Conservation (phyloP, 768 basidiomycete species). For the Dioszegia hungarica region DNA sequence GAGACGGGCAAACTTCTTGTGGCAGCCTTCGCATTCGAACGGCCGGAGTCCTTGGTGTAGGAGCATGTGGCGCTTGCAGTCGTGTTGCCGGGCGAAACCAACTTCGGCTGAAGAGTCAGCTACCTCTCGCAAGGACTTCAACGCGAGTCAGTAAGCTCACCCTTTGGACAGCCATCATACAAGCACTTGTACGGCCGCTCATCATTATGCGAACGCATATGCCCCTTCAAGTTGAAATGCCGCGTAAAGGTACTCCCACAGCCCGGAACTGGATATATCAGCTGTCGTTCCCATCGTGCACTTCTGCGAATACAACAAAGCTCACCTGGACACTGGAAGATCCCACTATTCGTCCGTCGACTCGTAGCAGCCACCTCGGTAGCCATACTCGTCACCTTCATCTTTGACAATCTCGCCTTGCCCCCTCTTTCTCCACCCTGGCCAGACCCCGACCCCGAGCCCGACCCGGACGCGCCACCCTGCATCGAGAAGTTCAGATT, state of each 20-base stretch:
- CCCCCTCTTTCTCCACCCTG: conserved; percentile 6
- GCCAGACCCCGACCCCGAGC: not conserved
- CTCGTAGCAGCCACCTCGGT: conserved; percentile 82
- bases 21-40: conserved; percentile 87
- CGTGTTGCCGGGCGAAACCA: conserved; percentile 88
- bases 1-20: conserved; percentile 88
- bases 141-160: conserved; percentile 16
- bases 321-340: conserved; percentile 64
- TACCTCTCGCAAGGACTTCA: too few species aligned
- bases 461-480: too few species aligned
- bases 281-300: too few species aligned
- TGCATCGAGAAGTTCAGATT: not conserved
- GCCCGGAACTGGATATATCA: conserved; percentile 60
- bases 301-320: not conserved
- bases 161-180: conserved; percentile 87
- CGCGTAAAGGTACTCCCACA: conserved; percentile 84
- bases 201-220: conserved; percentile 88
- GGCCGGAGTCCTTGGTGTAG: conserved; percentile 88
- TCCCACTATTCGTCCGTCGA: conserved; percentile 80
- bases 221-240: conserved; percentile 93
- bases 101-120: conserved; percentile 17
- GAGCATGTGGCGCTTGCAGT: conserved; percentile 94
- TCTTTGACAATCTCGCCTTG: conserved; percentile 55
- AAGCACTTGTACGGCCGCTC: conserved; percentile 92
- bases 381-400: conserved; percentile 83